Evolutionary conservation across 75 land plant genomes (phyloP), one percentile per base, ranked within the genome.

Genomic region (Larix kaempferi): DNA sequence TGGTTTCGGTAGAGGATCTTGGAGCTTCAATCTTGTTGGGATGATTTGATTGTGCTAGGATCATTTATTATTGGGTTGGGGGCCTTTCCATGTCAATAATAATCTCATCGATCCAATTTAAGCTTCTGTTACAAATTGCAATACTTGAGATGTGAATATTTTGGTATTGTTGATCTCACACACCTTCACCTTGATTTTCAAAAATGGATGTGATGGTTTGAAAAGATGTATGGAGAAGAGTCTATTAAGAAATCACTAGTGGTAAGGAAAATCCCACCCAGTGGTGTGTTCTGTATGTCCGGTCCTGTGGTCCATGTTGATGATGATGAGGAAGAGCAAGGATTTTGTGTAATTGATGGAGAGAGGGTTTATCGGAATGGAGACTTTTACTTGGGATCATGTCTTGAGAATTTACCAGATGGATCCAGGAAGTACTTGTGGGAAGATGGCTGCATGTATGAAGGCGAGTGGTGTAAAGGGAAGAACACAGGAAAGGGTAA

Each of bases 371-470:
- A 84, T 17, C 79, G 86, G 26, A 90, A 90, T 69, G 92, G 92
- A 29, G 92, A 90, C 74, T 73, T 90, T 63, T 90, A 84, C 54
- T n/a, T 67, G 21, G 93, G 93, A 5, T 66, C n/a, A n/a, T n/a
- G n/a, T n/a, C n/a, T n/a, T n/a, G n/a, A n/a, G n/a, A n/a, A n/a
- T n/a, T n/a, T n/a, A n/a, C n/a, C n/a, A n/a, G n/a, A n/a, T n/a
- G n/a, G n/a, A n/a, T n/a, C n/a, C n/a, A n/a, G n/a, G n/a, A 91
- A 89, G 82, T 89, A 91, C 62, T 57, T 86, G 55, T 91, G 93
- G 94, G 63, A 79, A 11, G 90, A 92, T 81, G 94, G 94, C 29
- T 87, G 92, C 76, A 85, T 90, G 90, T 90, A 87, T 77, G 90
- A 79, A n/a, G n/a, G n/a, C n/a, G n/a, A n/a, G n/a, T n/a, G n/a